Evolutionary conservation across 164 flowering plant genomes (phyloP).

Genomic region (Amborella trichopoda): DNA sequence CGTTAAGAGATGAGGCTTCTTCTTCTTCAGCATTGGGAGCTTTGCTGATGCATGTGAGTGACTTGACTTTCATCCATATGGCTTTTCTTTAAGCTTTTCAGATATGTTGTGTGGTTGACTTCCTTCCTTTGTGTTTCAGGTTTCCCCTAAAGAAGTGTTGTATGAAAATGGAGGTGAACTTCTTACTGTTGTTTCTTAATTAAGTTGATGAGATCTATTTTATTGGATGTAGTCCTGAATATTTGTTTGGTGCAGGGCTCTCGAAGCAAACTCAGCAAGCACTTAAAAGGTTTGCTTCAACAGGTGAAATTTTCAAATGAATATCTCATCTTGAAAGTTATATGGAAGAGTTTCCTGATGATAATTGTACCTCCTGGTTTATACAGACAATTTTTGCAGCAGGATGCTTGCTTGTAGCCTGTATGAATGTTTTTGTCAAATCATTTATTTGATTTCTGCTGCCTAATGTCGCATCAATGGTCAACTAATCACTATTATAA

Average conservation of each 20-base stretch:
- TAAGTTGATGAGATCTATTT: no score
- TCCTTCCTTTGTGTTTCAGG: slow-evolving; percentile 20
- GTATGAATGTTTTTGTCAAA: no score
- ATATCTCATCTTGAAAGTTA: neutral
- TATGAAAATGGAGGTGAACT: slow-evolving; percentile 58
- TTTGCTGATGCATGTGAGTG: slow-evolving; percentile 79
- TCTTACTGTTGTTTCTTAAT: slow-evolving; percentile 1
- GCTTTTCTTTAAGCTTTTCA: no score
- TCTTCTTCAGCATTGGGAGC: slow-evolving; percentile 80
- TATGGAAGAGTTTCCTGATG: no score
- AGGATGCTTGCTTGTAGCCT: no score
- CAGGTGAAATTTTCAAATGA: slow-evolving; percentile 27
- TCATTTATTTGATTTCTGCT: no score
- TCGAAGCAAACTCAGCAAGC: slow-evolving; percentile 81
- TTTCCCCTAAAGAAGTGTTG: slow-evolving; percentile 80
- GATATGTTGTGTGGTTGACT: no score
- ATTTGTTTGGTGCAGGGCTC: slow-evolving; percentile 77
- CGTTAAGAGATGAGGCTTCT: slow-evolving; percentile 78
- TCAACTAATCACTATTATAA: no score
- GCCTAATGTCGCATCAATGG: no score
- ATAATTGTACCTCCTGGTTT: no score
- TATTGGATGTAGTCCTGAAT: no score
- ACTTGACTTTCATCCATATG: slow-evolving; percentile 2
- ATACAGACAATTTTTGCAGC: no score
- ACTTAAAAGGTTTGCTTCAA: slow-evolving; percentile 55